Evolutionary conservation across 129 eudicot species (phyloP).

Genomic region (carrot (Daucus carota)): DNA sequence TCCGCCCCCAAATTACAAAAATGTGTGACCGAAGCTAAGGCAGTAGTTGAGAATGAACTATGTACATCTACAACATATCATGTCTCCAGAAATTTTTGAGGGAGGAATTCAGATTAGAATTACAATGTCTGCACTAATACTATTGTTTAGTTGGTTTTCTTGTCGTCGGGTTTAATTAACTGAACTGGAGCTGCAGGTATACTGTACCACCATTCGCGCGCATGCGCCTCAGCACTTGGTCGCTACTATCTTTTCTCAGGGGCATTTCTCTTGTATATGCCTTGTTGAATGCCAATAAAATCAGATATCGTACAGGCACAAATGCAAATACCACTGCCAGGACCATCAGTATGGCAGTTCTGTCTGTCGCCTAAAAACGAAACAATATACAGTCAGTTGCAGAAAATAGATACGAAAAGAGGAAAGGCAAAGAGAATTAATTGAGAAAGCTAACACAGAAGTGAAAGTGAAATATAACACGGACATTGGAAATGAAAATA

Average conservation of each 20-base stretch:
- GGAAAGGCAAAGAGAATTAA: not conserved
- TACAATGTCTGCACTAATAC: not conserved
- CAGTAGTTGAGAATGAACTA: not conserved
- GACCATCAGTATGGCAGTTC: conserved; percentile 23
- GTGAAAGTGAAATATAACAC: not conserved
- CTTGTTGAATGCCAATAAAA: conserved; percentile 26
- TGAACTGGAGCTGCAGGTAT: conserved; percentile 70
- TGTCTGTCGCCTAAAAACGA: conserved; percentile 39
- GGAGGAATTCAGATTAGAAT: not conserved
- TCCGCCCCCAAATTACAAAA: too few relatives aligned
- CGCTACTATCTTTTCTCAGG: conserved; percentile 37
- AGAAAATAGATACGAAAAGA: not conserved
- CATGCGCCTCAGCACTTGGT: conserved; percentile 37
- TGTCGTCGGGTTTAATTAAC: conserved; percentile 40
- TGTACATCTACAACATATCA: not conserved
- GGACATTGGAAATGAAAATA: not conserved
- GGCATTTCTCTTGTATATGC: conserved; percentile 48
- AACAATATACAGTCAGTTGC: not conserved
- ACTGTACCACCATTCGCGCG: conserved; percentile 65
- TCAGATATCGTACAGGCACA: conserved; percentile 28
- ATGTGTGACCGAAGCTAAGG: not conserved
- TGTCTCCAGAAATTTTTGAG: not conserved
- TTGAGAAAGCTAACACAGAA: not conserved
- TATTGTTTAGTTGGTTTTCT: conserved; percentile 31
- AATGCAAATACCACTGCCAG: conserved; percentile 23